Evolutionary conservation across 2,329 filamentous ascomycete species (phyloP), one percentile per base, ranked within the genome.

Genomic region (Pseudogymnoascus sp.): DNA sequence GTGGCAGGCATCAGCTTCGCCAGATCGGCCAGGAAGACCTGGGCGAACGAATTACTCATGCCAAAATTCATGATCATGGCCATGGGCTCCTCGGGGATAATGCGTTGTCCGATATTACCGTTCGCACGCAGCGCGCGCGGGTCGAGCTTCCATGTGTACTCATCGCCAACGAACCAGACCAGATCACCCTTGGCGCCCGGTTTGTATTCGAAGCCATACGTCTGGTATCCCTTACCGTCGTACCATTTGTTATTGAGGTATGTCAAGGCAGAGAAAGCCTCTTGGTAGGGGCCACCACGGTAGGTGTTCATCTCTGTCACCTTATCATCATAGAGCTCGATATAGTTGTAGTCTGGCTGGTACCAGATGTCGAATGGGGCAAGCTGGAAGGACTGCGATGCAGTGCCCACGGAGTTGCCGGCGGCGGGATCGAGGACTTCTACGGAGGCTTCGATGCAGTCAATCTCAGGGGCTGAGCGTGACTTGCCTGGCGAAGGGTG

Each of bases 341-440:
- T 72, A 66, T 82, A 88, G 16, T 88, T 81, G 65, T 81, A 81
- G 67, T 87, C 79, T 7, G 86, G 85, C 73, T 84, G 82, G 68
- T 87, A 89, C 78, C 82, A 87, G 50, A 86, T 77, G 68, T 90
- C 87, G 66, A 89, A 89, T 1, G 86, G 87, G 1, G 86, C 87
- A 62, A 85, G 78, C 68, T 89, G 86, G 68, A 82, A 80, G 71
- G 83, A 86, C 67, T 89, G 85, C 6, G 86, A 88, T 1, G 84
- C 86, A 18, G 78, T 75, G 50, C 86, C 86, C 57, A 86, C 78
- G 35, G 76, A 77, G n/a, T 76, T 77, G 33, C 74, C 76, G 18
- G 76, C 74, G 38, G 81, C 79, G 28, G 68, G 64, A 6, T 69
- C 66, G 57, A 73, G 66, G 39, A 68, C 69, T 2, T 63, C 69